A percentile compares a stretch with the other conserved stretches of the same genome.
Evolutionary conservation across 2,329 filamentous ascomycete genomes (phyloP).

Genomic region (Cercospora zeae-maydis): DNA sequence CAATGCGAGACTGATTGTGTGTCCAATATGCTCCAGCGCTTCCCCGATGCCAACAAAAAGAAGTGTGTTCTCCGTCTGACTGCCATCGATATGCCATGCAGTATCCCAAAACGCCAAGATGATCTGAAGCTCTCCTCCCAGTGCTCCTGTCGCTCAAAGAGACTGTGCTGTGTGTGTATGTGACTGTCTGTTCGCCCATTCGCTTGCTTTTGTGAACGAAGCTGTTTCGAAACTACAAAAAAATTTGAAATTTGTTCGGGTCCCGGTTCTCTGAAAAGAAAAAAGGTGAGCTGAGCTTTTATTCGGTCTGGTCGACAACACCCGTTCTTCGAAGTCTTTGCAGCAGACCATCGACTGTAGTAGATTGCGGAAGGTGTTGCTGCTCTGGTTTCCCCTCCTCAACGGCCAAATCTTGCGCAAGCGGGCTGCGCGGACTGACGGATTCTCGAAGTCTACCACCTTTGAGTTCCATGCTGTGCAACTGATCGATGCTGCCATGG

Average conservation of each 20-base stretch:
- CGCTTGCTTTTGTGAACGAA: background rate
- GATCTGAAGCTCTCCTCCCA: background rate
- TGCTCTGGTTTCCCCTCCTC: background rate
- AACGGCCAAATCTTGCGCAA: background rate
- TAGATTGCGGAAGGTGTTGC: background rate
- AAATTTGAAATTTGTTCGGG: background rate
- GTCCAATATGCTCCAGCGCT: background rate
- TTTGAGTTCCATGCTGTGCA: slow-evolving; percentile 19
- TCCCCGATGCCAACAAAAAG: background rate
- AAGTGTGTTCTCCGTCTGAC: background rate
- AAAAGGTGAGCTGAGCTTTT: background rate
- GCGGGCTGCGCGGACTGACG: slow-evolving; percentile 21
- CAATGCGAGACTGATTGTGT: background rate
- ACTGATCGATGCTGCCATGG: slow-evolving; percentile 33
- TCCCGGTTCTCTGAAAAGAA: background rate
- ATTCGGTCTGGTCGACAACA: slow-evolving; percentile 20
- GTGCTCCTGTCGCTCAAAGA: background rate
- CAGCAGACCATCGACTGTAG: slow-evolving; percentile 17
- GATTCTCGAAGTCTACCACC: slow-evolving; percentile 7
- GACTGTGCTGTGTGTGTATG: slow-evolving; percentile 6
- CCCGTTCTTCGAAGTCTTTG: slow-evolving; percentile 18
- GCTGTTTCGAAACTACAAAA: background rate
- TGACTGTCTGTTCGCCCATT: background rate
- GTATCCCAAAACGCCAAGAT: background rate
- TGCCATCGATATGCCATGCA: background rate